These are phyloP conservation scores for Thelephora aurantiotincta DNA, from an alignment of 768 basidiomycete species.

Conservation along the genomic window DNA sequence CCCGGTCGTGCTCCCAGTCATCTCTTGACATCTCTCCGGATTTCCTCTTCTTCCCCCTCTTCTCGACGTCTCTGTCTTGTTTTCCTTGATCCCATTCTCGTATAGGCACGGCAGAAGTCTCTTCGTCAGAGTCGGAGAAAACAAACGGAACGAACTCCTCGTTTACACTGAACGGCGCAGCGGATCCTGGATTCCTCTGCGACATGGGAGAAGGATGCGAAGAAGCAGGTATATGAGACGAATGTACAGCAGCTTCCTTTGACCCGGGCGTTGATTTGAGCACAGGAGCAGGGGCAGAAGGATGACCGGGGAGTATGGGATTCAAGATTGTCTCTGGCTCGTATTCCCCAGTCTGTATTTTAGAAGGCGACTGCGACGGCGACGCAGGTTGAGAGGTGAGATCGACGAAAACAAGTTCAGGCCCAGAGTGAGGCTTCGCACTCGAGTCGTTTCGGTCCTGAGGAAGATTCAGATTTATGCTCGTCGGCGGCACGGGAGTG, in stretches of 20 bases:
- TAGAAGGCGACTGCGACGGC: neutral
- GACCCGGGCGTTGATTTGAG: neutral
- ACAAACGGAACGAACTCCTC: constrained; percentile 19
- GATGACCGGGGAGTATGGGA: neutral
- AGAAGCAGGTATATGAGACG: neutral
- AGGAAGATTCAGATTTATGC: too few relatives aligned
- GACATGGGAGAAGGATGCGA: neutral
- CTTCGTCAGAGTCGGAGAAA: constrained; percentile 15
- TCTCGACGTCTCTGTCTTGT: constrained; percentile 4
- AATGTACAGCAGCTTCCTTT: neutral
- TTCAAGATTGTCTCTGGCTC: constrained; percentile 1
- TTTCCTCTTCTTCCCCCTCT: constrained; percentile 30
- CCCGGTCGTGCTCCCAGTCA: constrained; percentile 5
- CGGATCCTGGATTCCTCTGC: neutral
- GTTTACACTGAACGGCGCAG: constrained; percentile 5
- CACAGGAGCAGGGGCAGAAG: too few relatives aligned
- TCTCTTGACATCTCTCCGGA: constrained; percentile 22
- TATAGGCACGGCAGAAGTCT: constrained; percentile 6
- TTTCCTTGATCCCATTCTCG: constrained; percentile 16
- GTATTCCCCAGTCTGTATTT: neutral
- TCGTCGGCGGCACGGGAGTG: too few relatives aligned
- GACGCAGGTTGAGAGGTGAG: too few relatives aligned
- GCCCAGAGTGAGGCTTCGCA: too few relatives aligned
- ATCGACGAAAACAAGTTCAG: too few relatives aligned
- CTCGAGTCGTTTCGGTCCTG: too few relatives aligned